phyloP scores from a whole-genome alignment of 345 rosid species.

The Corymbia maculata region DNA sequence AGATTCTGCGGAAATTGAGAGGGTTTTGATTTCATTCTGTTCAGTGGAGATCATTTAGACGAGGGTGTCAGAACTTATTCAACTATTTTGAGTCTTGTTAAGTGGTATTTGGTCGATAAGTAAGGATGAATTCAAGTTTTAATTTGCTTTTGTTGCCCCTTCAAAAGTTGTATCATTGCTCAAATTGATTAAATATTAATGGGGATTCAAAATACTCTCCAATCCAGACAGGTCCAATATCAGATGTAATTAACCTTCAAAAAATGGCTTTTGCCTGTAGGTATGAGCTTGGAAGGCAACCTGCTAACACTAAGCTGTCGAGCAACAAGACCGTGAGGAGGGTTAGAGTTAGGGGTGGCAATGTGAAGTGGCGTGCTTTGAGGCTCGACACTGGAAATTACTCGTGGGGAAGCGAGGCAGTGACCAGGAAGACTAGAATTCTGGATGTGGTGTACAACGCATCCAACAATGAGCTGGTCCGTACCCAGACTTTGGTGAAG shows the following conservation, averaged over 20 bases:
- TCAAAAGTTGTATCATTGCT: background rate
- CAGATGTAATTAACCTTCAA: background rate
- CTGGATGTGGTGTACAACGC: conserved; percentile 89
- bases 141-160: background rate
- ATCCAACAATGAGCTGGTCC: conserved; percentile 77
- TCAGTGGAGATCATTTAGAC: background rate
- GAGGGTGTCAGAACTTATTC: background rate
- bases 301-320: conserved; percentile 73
- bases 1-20: background rate
- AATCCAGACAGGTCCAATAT: background rate
- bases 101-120: background rate
- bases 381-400: conserved; percentile 82
- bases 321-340: conserved; percentile 88
- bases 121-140: background rate
- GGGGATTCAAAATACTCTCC: background rate
- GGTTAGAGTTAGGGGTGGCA: conserved; percentile 76
- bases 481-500: conserved; percentile 75
- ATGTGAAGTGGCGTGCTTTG: conserved; percentile 84
- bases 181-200: background rate
- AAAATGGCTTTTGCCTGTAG: conserved; percentile 10
- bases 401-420: conserved; percentile 90
- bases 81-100: background rate
- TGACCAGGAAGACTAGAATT: conserved; percentile 72
- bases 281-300: conserved; percentile 88
- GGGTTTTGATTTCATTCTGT: background rate